phyloP scores from a whole-genome alignment of 2,329 filamentous ascomycete species.

The Fusarium globosum region DNA sequence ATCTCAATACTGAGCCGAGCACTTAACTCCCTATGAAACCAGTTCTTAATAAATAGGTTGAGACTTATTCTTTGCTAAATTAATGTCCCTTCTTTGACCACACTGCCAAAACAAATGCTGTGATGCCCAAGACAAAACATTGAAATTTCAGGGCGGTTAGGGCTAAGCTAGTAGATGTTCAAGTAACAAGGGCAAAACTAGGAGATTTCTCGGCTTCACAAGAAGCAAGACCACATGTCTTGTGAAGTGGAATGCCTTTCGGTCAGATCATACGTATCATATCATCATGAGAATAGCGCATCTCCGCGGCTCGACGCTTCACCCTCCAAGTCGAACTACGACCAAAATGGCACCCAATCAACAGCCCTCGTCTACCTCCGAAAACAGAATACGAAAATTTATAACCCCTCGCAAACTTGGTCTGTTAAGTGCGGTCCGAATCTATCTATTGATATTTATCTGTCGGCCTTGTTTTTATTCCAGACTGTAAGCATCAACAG shows the following conservation, averaged over 20 bases:
- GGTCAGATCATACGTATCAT: background rate
- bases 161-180: too few species aligned
- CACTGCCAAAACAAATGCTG: rapidly evolving
- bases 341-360: background rate
- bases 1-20: background rate
- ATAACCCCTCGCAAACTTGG: background rate
- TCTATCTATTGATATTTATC: background rate
- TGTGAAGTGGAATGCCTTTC: background rate
- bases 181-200: too few species aligned
- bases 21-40: background rate
- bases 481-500: too few species aligned
- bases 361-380: background rate
- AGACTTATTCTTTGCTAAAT: background rate
- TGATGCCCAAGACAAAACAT: background rate
- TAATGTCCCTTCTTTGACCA: too few species aligned
- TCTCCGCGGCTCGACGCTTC: background rate
- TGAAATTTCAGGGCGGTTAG: background rate
- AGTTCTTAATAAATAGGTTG: rapidly evolving
- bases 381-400: background rate
- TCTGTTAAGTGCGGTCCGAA: background rate
- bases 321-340: background rate
- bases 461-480: background rate
- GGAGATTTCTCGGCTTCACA: background rate
- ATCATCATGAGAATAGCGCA: background rate
- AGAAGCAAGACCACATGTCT: background rate